phyloP scores from a whole-genome alignment of 352 stramenopile genomes.

The Phytophthora hybrid region DNA sequence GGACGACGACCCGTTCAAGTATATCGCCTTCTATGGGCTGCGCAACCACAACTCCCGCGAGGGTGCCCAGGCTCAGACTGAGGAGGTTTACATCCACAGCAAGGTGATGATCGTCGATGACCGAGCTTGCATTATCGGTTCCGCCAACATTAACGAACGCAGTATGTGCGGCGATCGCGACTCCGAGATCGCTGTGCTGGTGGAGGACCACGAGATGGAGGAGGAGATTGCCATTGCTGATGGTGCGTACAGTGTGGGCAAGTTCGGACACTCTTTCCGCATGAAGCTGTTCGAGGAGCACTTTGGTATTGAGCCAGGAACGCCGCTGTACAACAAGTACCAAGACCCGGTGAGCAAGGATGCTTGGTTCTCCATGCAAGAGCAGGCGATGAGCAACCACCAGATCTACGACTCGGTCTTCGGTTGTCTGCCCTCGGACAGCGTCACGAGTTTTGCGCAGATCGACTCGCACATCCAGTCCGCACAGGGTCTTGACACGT shows the following conservation, averaged over 20 bases:
- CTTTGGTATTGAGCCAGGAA: conserved; percentile 67
- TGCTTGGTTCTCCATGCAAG: conserved; percentile 86
- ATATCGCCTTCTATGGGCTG: conserved; percentile 89
- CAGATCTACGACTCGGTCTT: conserved; percentile 89
- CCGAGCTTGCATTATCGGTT: conserved; percentile 80
- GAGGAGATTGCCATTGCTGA: conserved; percentile 57
- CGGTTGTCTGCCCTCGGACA: conserved; percentile 81
- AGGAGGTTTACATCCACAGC: conserved; percentile 91
- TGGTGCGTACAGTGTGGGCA: conserved; percentile 64
- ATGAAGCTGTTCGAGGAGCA: conserved; percentile 91
- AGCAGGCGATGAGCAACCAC: conserved; percentile 85
- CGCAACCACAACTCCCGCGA: conserved; percentile 63
- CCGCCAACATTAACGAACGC: conserved; percentile 90
- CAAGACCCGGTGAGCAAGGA: conserved; percentile 65
- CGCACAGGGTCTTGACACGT: conserved; percentile 39
- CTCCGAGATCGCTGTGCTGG: conserved; percentile 87
- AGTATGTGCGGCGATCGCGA: conserved; percentile 89
- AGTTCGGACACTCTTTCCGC: conserved; percentile 86
- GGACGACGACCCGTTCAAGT: conserved; percentile 86
- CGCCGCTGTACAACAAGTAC: conserved; percentile 64
- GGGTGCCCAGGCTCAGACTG: conserved; percentile 56
- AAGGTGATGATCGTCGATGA: conserved; percentile 94
- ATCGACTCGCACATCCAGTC: conserved; percentile 64
- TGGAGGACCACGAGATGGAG: conserved; percentile 85
- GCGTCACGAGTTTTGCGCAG: conserved; percentile 72